phyloP scores from a whole-genome alignment of 2,329 filamentous ascomycete species.

The Colletotrichum sublineola region DNA sequence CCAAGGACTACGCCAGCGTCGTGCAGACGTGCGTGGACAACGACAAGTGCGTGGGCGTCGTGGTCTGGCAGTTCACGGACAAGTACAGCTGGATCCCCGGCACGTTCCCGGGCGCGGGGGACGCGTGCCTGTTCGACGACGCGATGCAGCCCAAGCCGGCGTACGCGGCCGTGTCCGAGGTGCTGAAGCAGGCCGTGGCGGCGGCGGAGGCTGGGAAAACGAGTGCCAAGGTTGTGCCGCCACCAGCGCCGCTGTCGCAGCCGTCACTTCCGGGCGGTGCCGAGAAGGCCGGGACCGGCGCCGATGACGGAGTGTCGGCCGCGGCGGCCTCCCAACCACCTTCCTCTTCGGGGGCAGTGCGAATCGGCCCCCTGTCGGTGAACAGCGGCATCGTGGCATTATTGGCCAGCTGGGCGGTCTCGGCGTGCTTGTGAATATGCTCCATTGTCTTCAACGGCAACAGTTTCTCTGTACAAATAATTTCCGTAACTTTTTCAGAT shows the following conservation, averaged over 20 bases:
- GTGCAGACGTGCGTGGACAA: conserved; percentile 53
- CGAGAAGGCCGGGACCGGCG: background rate
- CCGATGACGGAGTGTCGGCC: conserved; percentile 9
- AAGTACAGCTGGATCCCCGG: conserved; percentile 57
- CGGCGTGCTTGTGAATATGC: background rate
- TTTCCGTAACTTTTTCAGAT: background rate
- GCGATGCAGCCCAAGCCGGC: conserved; percentile 55
- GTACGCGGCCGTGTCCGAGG: conserved; percentile 54
- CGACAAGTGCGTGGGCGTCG: conserved; percentile 56
- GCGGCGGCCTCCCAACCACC: conserved; percentile 11
- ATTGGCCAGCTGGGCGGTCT: background rate
- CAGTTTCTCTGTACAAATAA: background rate
- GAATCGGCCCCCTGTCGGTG: background rate
- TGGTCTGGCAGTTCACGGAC: conserved; percentile 59
- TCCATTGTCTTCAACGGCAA: too few species aligned
- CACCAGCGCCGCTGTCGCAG: background rate
- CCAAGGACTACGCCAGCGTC: conserved; percentile 58
- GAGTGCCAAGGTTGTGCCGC: background rate
- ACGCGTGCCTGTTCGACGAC: conserved; percentile 54
- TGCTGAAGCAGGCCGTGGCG: conserved; percentile 47
- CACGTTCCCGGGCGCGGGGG: conserved; percentile 54
- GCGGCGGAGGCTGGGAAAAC: conserved; percentile 27
- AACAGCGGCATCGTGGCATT: background rate
- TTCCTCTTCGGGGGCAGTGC: conserved; percentile 21
- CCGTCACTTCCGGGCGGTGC: conserved; percentile 1